Base-by-base conservation (phyloP, 257 asterid genomes). In the Solanum rostratum region DNA sequence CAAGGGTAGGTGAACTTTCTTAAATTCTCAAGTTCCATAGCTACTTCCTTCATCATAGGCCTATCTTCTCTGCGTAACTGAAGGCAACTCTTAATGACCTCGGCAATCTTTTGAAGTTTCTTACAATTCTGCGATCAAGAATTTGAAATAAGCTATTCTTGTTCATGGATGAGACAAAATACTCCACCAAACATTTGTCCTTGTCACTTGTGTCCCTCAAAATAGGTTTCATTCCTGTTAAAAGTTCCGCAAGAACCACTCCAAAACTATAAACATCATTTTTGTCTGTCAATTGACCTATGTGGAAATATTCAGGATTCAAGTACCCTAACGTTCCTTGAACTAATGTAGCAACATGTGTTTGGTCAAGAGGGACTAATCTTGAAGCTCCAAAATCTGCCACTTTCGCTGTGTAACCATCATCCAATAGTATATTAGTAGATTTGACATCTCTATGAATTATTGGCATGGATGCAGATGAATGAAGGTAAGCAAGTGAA, bases 11-110 rank as follows among this genome's bases (percentile, higher is more conserved):
- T 88, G 29, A 91, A 86, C 90, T 87, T 95, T 85, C 94, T 92
- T 27, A 90, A 83, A 1, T 90, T 90, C 83, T 93, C 98, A 5
- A 95, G 93, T 71, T 92, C 97, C 86, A 89, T 93, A 0, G 89
- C 90, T 80, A 93, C 95, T 79, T 95, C 97, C 82, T 90, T 95
- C 97, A 92, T 95, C 11, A 92, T 93, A 9, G 98, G 97, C 74
- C 97, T 88, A 13, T 93, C 94, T 57, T 87, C 93, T 0, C 96
- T 87, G 1, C 86, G 85, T 86, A 92, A 41, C 6, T 85, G 24
- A 50, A 93, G 70, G 16, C 98, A 93, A 70, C 93, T 89, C 86
- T 86, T 92, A 3, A 88, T 85, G 1, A 95, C 91, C 27, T 84
- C 90, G 1, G 88, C 98, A 33, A 86, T 20, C 1, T 87, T 88